Evolutionary conservation across 2,329 filamentous ascomycete genomes (phyloP), one percentile per base, ranked within the genome.

Genomic region (Nigrospora oryzae): DNA sequence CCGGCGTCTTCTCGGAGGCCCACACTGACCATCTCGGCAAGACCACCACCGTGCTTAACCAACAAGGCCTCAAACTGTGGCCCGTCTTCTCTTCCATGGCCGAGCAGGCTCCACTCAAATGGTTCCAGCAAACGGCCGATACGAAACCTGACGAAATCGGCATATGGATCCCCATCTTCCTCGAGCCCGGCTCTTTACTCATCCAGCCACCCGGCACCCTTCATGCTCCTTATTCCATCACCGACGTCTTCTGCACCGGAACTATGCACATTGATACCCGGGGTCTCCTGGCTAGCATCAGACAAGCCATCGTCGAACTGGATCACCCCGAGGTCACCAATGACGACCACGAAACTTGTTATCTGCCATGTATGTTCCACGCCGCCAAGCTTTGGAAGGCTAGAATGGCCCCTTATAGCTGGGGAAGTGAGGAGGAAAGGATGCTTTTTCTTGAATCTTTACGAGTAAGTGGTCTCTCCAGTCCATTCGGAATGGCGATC

Each of bases 181-280:
- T 42, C 10, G 40, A 42, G 14, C 40, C 40, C 8, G 40, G 40
- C 5, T 36, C 40, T 14, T 16, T 44, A 31, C 36, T 44, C 3
- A 44, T 44, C 13, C 42, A 44, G 19, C 42, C 42, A 1, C 42
- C 42, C 3, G 42, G 42, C 6, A 44, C 42, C 2, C 32, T 44
- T 3, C 42, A 44, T 23, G 42, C 42, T 5, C 42, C 42, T 11
- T 44, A 44, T 16, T 44, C 42, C 15, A 14, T 38, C 8, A 44
- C 42, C 4, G 30, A 44, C 16, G 42, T 44, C 5, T 34, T 38
- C 14, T 44, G 42, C 16, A 33, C 42, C 15, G 42, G 42, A 10
- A 44, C 42, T 11, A 44, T 44, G 42, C 42, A 44, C 6, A 44
- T 44, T 14, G 42, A 44, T 28, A 44, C 42, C 30, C 42, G 42